These are phyloP conservation scores for Tremella fuciformis DNA, from an alignment of 768 basidiomycete species.

Conservation along the genomic window DNA sequence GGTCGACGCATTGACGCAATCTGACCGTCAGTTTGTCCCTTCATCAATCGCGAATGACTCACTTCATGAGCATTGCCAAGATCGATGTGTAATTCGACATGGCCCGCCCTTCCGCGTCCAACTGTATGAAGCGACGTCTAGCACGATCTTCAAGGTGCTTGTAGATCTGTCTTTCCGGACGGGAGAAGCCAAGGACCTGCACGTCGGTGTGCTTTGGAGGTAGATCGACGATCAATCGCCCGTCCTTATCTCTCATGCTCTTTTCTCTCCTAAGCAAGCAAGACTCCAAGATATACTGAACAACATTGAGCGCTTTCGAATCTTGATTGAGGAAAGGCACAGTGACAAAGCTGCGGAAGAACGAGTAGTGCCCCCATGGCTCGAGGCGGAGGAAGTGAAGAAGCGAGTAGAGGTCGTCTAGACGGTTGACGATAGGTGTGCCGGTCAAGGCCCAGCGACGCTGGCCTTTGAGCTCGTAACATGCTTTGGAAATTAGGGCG, in stretches of 20 bases:
- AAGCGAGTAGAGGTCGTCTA: slow-evolving; percentile 87
- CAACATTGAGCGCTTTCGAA: slow-evolving; percentile 87
- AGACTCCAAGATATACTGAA: slow-evolving; percentile 88
- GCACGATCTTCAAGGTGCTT: slow-evolving; percentile 77
- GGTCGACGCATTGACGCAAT: slow-evolving; percentile 85
- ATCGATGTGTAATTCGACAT: slow-evolving; percentile 60
- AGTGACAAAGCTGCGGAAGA: slow-evolving; percentile 83
- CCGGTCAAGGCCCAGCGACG: slow-evolving; percentile 89
- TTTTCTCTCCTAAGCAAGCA: slow-evolving; percentile 87
- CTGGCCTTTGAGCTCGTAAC: slow-evolving; percentile 74
- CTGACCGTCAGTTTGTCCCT: slow-evolving; percentile 52
- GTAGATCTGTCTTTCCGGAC: slow-evolving; percentile 80
- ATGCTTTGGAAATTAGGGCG: slow-evolving; percentile 56
- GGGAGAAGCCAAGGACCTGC: slow-evolving; percentile 75
- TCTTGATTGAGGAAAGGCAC: slow-evolving; percentile 87
- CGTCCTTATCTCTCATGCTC: slow-evolving; percentile 80
- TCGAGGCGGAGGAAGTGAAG: slow-evolving; percentile 56
- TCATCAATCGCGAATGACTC: slow-evolving; percentile 26
- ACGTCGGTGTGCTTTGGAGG: slow-evolving; percentile 75
- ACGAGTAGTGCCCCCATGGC: slow-evolving; percentile 56
- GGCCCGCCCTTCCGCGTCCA: slow-evolving; percentile 80
- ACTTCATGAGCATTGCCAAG: slow-evolving; percentile 93
- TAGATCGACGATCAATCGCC: slow-evolving; percentile 81
- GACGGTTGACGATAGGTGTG: slow-evolving; percentile 92
- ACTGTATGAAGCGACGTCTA: slow-evolving; percentile 73